These are phyloP conservation scores for Pisolithus tinctorius DNA, from an alignment of 768 basidiomycete genomes.

Conservation along the genomic window DNA sequence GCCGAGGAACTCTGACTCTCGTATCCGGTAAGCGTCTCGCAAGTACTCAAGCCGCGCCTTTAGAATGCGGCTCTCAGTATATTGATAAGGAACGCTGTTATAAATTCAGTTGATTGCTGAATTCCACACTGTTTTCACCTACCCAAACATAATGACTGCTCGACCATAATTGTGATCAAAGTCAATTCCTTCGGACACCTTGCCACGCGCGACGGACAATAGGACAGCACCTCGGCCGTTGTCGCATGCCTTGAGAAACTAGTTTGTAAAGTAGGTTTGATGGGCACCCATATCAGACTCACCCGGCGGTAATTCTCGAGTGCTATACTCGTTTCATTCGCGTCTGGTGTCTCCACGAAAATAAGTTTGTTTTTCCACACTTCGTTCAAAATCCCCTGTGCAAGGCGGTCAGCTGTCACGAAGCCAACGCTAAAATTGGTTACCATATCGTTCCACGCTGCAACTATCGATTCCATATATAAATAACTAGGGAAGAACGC, in stretches of 20 bases:
- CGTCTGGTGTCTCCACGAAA: constrained; percentile 98
- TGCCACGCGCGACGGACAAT: constrained; percentile 95
- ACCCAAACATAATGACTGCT: constrained; percentile 99
- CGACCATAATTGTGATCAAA: constrained; percentile 99
- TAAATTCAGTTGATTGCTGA: constrained; percentile 1
- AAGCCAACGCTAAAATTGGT: constrained; percentile 17
- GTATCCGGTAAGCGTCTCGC: constrained; percentile 96
- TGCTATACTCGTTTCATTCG: constrained; percentile 97
- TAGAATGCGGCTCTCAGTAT: constrained; percentile 95
- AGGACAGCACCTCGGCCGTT: constrained; percentile 97
- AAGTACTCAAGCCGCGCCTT: constrained; percentile 97
- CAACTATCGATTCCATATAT: constrained; percentile 99
- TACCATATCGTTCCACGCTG: constrained; percentile 99
- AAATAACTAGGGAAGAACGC: constrained; percentile 99
- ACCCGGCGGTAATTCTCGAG: constrained; percentile 95
- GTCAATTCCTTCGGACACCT: constrained; percentile 99
- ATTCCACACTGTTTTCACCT: constrained; percentile 12
- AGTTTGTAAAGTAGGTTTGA: not conserved
- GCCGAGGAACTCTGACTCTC: constrained; percentile 96
- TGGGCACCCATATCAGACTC: constrained; percentile 7
- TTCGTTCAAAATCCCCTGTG: constrained; percentile 94
- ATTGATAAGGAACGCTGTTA: constrained; percentile 87
- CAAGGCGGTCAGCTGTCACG: not conserved
- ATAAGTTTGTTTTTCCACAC: constrained; percentile 99
- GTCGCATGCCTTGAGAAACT: constrained; percentile 74